Conservation (phyloP, 179 eudicot genomes). For the Silene coronaria region DNA sequence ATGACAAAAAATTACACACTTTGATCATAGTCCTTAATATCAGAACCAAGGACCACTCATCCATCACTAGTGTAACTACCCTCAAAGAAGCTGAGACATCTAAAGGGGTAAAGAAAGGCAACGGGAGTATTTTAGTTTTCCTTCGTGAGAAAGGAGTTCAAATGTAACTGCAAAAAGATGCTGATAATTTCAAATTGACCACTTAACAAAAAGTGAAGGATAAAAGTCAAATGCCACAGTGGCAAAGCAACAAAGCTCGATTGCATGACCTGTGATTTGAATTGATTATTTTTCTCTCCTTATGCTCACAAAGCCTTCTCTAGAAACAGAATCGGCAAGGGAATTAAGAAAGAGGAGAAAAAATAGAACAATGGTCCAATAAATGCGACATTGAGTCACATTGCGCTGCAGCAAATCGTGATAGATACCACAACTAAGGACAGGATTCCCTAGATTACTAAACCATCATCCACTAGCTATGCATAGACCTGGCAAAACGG, state of each 20-base stretch:
- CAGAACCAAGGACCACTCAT: background rate
- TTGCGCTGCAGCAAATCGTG: background rate
- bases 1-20: background rate
- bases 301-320: no score
- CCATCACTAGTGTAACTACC: background rate
- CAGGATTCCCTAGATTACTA: background rate
- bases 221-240: background rate
- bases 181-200: background rate
- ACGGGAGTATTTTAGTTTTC: background rate
- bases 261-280: background rate
- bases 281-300: background rate
- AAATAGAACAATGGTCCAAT: background rate
- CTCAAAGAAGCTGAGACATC: background rate
- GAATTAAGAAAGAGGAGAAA: background rate
- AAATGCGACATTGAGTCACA: background rate
- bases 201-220: background rate
- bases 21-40: background rate
- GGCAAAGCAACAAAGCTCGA: background rate
- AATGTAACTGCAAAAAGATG: background rate
- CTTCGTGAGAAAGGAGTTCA: background rate
- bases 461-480: background rate
- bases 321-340: background rate
- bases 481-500: no score
- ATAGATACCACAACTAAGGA: background rate
- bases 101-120: background rate